Conservation (phyloP, 2,329 filamentous ascomycete genomes). For the Stemphylium vesicarium region DNA sequence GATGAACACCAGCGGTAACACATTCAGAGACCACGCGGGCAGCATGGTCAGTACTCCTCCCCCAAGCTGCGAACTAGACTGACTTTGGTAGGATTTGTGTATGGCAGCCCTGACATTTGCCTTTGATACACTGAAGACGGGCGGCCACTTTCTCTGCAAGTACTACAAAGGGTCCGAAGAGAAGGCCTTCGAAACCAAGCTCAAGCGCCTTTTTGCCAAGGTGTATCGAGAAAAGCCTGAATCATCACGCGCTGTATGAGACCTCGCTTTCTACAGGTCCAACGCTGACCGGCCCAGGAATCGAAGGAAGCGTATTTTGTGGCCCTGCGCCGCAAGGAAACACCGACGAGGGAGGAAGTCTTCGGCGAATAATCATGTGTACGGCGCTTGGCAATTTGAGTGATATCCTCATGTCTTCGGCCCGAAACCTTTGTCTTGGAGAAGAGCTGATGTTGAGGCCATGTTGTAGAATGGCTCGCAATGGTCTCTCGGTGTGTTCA, state of each 20-base stretch:
- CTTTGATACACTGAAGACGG: conserved; percentile 78
- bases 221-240: conserved; percentile 91
- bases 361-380: conserved; percentile 40
- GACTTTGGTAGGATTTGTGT: conserved; percentile 78
- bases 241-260: conserved; percentile 77
- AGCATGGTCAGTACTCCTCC: conserved; percentile 77
- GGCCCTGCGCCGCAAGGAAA: conserved; percentile 71
- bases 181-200: conserved; percentile 73
- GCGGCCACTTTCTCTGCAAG: conserved; percentile 95
- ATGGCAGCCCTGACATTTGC: conserved; percentile 83
- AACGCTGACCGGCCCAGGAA: conserved; percentile 60
- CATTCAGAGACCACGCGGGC: conserved; percentile 84
- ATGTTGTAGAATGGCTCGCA: not conserved
- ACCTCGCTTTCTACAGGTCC: not conserved
- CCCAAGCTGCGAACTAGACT: not conserved
- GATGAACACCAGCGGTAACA: conserved; percentile 96
- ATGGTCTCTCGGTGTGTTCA: not conserved
- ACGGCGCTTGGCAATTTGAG: not conserved
- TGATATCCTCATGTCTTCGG: conserved; percentile 3
- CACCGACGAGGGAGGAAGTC: conserved; percentile 55
- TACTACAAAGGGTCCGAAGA: conserved; percentile 94
- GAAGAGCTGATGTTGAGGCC: not conserved
- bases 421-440: conserved; percentile 4
- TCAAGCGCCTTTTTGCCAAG: conserved; percentile 78
- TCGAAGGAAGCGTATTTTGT: conserved; percentile 89